These are phyloP conservation scores for Berkeleyomyces basicola DNA, from an alignment of 2,329 filamentous ascomycete species.

Conservation along the genomic window DNA sequence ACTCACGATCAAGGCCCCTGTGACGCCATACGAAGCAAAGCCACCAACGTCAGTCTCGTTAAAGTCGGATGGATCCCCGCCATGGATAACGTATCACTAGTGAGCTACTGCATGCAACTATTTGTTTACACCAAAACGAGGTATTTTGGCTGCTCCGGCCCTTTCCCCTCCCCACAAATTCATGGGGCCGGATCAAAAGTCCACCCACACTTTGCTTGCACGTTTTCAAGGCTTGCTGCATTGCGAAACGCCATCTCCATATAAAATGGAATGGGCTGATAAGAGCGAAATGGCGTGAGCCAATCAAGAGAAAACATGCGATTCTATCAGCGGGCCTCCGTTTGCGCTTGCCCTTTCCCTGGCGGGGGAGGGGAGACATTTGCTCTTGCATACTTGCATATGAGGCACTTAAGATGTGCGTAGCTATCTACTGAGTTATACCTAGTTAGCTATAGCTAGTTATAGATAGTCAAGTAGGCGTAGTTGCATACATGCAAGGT, in stretches of 20 bases:
- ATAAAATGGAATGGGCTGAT: neutral
- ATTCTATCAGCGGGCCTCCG: neutral
- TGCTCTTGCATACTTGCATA: neutral
- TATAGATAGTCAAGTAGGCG: neutral
- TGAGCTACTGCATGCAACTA: neutral
- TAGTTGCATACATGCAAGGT: neutral
- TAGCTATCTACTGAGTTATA: neutral
- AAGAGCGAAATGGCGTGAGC: neutral
- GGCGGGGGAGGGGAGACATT: neutral
- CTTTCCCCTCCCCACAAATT: neutral
- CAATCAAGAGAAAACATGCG: neutral
- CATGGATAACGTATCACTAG: neutral
- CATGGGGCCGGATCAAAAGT: neutral
- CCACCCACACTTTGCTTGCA: neutral
- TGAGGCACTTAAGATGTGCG: neutral
- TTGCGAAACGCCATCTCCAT: neutral
- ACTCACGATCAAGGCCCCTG: neutral
- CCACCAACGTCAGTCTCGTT: too few species aligned
- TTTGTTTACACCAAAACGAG: neutral
- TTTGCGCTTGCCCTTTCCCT: slow-evolving; percentile 1
- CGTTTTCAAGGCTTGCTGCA: neutral
- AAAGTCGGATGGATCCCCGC: neutral
- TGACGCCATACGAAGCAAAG: neutral
- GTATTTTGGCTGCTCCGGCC: neutral
- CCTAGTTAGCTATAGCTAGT: neutral